Evolutionary conservation across 345 rosid species (phyloP).

Genomic region (Gossypium anomalum): DNA sequence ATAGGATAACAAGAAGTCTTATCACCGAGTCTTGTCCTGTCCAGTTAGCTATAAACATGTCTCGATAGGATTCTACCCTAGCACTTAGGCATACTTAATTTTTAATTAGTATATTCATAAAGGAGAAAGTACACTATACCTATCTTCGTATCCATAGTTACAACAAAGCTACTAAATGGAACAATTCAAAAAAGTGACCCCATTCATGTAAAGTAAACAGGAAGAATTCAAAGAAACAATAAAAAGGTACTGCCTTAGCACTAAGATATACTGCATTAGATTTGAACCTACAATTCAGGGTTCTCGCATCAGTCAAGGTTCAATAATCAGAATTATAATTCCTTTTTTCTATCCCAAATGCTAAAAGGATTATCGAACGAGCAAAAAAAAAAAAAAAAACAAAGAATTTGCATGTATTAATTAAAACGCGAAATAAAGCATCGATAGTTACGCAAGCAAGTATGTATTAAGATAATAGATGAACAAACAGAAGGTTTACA

Average conservation of each 20-base stretch:
- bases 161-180: neutral
- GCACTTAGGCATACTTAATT: neutral
- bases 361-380: neutral
- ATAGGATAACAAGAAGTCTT: neutral
- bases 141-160: neutral
- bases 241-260: neutral
- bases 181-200: neutral
- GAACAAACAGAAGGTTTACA: conserved; percentile 18
- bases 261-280: neutral
- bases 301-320: neutral
- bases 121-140: neutral
- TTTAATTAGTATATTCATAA: neutral
- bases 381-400: neutral
- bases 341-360: neutral
- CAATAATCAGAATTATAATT: neutral
- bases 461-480: neutral
- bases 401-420: neutral
- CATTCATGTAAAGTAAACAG: neutral
- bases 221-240: neutral
- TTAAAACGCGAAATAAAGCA: neutral
- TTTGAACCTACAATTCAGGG: neutral
- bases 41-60: neutral
- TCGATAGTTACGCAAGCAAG: neutral
- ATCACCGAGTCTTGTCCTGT: neutral
- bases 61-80: neutral